phyloP scores from a whole-genome alignment of 2,329 filamentous ascomycete genomes.

The Trichophyton benhamiae region DNA sequence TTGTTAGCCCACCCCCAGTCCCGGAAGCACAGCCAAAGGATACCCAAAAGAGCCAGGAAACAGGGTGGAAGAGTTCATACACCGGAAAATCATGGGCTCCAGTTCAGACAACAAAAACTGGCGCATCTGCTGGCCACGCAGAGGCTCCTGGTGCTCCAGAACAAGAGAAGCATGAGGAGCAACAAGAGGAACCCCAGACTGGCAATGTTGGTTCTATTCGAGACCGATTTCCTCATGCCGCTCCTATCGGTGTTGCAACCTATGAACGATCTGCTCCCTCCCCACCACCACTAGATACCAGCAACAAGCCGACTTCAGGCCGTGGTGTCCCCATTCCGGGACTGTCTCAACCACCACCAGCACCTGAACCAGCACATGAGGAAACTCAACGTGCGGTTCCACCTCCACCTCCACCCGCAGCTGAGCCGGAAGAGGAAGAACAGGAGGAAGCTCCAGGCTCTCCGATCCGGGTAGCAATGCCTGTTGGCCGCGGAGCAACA shows the following conservation, averaged over 20 bases:
- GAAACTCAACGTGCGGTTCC: constrained; percentile 25
- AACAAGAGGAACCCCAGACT: constrained; percentile 39
- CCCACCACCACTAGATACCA: constrained; percentile 52
- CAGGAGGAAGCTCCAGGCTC: constrained; percentile 47
- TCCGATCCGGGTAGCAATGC: constrained; percentile 75
- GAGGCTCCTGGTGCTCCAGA: constrained; percentile 2
- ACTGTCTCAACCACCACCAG: constrained; percentile 48
- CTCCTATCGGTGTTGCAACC: constrained; percentile 46
- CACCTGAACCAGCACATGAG: constrained; percentile 41
- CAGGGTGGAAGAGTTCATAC: constrained; percentile 85
- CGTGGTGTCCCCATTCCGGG: constrained; percentile 68
- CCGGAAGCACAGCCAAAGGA: constrained; percentile 51
- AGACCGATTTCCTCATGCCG: constrained; percentile 64
- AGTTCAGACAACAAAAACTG: constrained; percentile 62
- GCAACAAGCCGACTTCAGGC: constrained; percentile 54
- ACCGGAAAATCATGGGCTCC: constrained; percentile 79
- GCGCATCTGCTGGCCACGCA: constrained; percentile 43
- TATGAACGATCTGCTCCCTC: constrained; percentile 33
- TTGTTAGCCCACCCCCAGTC: constrained; percentile 38
- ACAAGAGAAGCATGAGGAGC: constrained; percentile 1
- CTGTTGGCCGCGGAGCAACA: constrained; percentile 54
- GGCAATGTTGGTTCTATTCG: constrained; percentile 62
- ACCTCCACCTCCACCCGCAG: constrained; percentile 35
- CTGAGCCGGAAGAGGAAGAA: constrained; percentile 33
- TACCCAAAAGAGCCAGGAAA: constrained; percentile 40